These are phyloP conservation scores for Hyphodiscus hymeniophilus DNA, from an alignment of 495 filamentous ascomycete genomes.

Conservation along the genomic window DNA sequence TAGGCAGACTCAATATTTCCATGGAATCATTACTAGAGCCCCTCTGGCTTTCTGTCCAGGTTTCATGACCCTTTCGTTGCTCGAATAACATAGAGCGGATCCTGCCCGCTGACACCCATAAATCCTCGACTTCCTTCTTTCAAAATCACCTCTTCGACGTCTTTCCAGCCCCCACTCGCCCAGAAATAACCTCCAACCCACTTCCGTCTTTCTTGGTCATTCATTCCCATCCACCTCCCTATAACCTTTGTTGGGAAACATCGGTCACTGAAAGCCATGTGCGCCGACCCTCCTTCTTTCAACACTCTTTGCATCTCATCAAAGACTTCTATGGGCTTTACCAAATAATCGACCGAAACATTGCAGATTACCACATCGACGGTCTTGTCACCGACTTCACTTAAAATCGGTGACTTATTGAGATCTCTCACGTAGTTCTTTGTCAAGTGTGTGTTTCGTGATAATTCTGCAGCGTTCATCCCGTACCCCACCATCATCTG, in stretches of 20 bases:
- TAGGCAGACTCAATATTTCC: too few relatives aligned
- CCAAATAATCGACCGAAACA: conserved; percentile 38
- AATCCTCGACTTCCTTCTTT: conserved; percentile 25
- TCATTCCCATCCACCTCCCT: conserved; percentile 26
- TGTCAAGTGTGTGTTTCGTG: conserved; percentile 28
- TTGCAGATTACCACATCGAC: conserved; percentile 34
- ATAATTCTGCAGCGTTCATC: conserved; percentile 32
- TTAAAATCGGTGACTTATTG: conserved; percentile 26
- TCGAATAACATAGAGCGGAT: conserved; percentile 20
- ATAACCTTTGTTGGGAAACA: conserved; percentile 38
- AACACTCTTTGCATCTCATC: conserved; percentile 21
- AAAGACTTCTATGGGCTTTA: conserved; percentile 30
- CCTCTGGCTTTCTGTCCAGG: too few relatives aligned
- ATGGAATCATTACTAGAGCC: too few relatives aligned
- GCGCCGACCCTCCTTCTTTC: conserved; percentile 28
- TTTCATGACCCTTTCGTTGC: conserved; percentile 11
- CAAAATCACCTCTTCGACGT: conserved; percentile 37
- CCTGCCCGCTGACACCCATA: conserved; percentile 6
- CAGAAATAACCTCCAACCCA: conserved; percentile 39
- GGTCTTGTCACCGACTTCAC: conserved; percentile 9
- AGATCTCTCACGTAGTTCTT: conserved; percentile 26
- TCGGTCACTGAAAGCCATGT: conserved; percentile 38
- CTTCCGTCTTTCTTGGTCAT: conserved; percentile 27
- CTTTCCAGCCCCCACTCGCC: conserved; percentile 33
- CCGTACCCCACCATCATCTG: conserved; percentile 24